Conservation (phyloP, 331 rosid species). For the Saraca asoca region DNA sequence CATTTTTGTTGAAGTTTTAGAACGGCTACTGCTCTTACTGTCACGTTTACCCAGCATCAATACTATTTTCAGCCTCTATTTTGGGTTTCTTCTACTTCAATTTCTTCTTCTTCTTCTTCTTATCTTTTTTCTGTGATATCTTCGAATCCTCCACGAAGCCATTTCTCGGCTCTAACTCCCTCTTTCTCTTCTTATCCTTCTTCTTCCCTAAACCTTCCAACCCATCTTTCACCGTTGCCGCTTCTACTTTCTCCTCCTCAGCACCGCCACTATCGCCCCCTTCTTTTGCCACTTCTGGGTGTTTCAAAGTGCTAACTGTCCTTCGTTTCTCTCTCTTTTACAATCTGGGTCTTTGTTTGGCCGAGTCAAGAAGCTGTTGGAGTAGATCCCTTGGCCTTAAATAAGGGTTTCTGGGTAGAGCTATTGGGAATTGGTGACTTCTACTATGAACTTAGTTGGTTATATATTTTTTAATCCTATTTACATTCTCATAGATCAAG, state of each 20-base stretch:
- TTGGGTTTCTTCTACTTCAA: conserved; percentile 39
- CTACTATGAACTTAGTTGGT: conserved; percentile 93
- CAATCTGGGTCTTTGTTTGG: conserved; percentile 48
- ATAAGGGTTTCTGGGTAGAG: conserved; percentile 99
- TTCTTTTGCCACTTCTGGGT: conserved; percentile 20
- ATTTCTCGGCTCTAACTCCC: conserved; percentile 37
- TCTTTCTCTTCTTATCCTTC: conserved; percentile 40
- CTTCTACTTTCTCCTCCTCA: conserved; percentile 28
- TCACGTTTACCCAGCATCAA: conserved; percentile 37
- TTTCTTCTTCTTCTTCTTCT: conserved; percentile 34
- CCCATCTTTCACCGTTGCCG: conserved; percentile 26
- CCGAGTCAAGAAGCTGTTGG: conserved; percentile 58
- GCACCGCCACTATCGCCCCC: conserved; percentile 10
- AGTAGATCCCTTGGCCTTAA: conserved; percentile 94
- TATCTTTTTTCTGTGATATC: conserved; percentile 29
- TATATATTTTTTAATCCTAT: conserved; percentile 30
- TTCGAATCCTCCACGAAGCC: conserved; percentile 35
- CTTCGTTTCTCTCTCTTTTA: conserved; percentile 76
- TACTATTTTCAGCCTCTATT: conserved; percentile 5
- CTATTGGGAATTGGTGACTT: conserved; percentile 92
- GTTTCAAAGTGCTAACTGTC: conserved; percentile 40
- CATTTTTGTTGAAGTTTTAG: too few relatives aligned
- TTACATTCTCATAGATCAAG: background rate
- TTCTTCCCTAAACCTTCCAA: conserved; percentile 31
- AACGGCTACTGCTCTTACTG: too few relatives aligned